Evolutionary conservation across 1,139 yeast genomes (phyloP), one percentile per base, ranked within the genome.

Genomic region (Nadsonia starkeyi-henricii): DNA sequence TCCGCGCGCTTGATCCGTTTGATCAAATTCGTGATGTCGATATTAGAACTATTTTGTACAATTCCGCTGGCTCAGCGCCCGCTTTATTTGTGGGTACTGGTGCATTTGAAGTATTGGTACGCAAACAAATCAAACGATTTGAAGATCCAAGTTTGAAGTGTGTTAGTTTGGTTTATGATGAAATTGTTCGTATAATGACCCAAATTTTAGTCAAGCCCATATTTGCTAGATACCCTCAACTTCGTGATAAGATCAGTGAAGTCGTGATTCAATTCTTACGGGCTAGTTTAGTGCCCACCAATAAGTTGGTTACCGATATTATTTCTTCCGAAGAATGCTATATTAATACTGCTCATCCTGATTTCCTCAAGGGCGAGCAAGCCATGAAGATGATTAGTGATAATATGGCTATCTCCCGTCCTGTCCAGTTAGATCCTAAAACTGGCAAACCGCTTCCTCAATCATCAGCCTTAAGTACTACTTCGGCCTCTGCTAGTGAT

Each of bases 321-420:
- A 88, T 91, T 56, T 71, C 68, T 54, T 71, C 95, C 54, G 98
- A 91, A 67, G 93, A 88, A 61, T 84, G 95, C 3, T 91, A 91
- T 67, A 88, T 91, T 56, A 91, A 91, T 66, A 91, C 98, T 18
- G 97, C 96, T 2, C 98, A 91, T 63, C 98, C 98, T 2, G 98
- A 91, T 64, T 77, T 91, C 61, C 74, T 91, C 58, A 89, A 85
- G 64, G 98, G 98, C 43, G 80, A 93, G 43, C 94, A 85, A 62
- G 98, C 98, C 4, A 84, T 91, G 93, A 79, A 89, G 5, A 82
- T 88, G 64, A 96, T 91, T 41, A 89, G 85, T 63, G 97, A 91
- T 55, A 86, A 81, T 65, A 69, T 86, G 68, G 93, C 86, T 61
- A 95, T 95, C 46, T 72, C 72, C 57, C 83, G 83, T 51, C 86